These are phyloP conservation scores for Emmonsiellopsis sp. DNA, from an alignment of 2,329 filamentous ascomycete genomes.

Conservation along the genomic window DNA sequence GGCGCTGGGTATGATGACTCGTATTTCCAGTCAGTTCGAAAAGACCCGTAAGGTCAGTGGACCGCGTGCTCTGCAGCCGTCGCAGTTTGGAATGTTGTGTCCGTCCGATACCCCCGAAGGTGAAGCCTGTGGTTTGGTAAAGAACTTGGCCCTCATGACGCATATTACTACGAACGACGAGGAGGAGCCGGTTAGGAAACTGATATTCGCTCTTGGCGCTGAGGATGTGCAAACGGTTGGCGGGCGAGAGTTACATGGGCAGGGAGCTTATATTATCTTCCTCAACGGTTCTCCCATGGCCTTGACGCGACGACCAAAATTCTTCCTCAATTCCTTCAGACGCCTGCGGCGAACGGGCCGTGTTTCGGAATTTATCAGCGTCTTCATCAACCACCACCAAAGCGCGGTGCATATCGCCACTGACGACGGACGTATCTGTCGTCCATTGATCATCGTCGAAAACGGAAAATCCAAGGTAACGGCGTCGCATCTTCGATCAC, in stretches of 20 bases:
- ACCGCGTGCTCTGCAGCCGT: slow-evolving; percentile 89
- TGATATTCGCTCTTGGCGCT: slow-evolving; percentile 78
- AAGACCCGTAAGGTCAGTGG: slow-evolving; percentile 96
- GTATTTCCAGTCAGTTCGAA: slow-evolving; percentile 96
- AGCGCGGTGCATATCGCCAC: slow-evolving; percentile 90
- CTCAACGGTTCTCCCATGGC: slow-evolving; percentile 93
- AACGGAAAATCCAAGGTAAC: slow-evolving; percentile 75
- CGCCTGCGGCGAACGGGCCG: slow-evolving; percentile 79
- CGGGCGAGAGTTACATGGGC: slow-evolving; percentile 76
- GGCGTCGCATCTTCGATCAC: slow-evolving; percentile 63
- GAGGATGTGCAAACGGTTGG: slow-evolving; percentile 71
- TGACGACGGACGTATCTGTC: slow-evolving; percentile 91
- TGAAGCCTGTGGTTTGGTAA: slow-evolving; percentile 94
- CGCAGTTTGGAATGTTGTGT: slow-evolving; percentile 97
- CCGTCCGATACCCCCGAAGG: slow-evolving; percentile 96
- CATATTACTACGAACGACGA: slow-evolving; percentile 97
- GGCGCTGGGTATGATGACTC: slow-evolving; percentile 98
- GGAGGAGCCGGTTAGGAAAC: slow-evolving; percentile 76
- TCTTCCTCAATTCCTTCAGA: slow-evolving; percentile 76
- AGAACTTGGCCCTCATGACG: slow-evolving; percentile 97
- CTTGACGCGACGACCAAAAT: slow-evolving; percentile 73
- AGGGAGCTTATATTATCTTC: slow-evolving; percentile 80
- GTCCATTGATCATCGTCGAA: slow-evolving; percentile 91
- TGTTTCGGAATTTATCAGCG: slow-evolving; percentile 92
- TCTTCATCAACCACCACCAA: slow-evolving; percentile 90